phyloP scores from a whole-genome alignment of 805 yeast genomes.

The Dipodascopsis tothii region DNA sequence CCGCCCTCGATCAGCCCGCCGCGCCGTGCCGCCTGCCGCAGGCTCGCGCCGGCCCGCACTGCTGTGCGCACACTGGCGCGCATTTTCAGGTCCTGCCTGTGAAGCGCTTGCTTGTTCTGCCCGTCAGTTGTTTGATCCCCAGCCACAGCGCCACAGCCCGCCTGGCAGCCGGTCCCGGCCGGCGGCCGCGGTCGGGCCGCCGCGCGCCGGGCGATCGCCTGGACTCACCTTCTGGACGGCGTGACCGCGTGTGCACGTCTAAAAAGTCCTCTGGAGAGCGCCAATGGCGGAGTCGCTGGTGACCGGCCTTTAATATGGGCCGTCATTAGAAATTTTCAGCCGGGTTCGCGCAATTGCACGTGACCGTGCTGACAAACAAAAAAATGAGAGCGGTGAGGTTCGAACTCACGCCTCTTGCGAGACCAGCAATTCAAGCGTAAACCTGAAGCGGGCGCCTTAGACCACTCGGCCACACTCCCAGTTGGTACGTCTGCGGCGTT shows the following conservation, averaged over 20 bases:
- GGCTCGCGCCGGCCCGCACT: background rate
- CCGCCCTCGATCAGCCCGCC: background rate
- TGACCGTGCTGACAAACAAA: constrained; percentile 26
- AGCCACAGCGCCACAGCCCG: no score
- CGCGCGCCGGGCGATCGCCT: background rate
- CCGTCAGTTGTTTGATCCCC: no score
- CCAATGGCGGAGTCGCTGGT: background rate
- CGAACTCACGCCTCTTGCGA: constrained; percentile 38
- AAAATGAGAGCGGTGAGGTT: constrained; percentile 35
- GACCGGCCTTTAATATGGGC: background rate
- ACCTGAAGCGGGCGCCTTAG: no score
- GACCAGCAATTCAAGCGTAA: constrained; percentile 32
- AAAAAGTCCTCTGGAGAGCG: background rate
- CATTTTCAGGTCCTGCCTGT: background rate
- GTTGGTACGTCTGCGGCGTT: no score
- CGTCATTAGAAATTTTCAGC: constrained; percentile 1
- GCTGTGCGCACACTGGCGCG: background rate
- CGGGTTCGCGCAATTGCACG: constrained; percentile 14
- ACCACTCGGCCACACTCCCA: no score
- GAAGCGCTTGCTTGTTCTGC: background rate
- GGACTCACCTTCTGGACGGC: background rate
- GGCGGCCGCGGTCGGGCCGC: no score
- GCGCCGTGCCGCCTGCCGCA: no score
- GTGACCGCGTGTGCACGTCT: background rate
- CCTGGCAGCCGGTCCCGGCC: no score